Conservation (phyloP, 2,329 filamentous ascomycete species). For the Eurotiales sp. region DNA sequence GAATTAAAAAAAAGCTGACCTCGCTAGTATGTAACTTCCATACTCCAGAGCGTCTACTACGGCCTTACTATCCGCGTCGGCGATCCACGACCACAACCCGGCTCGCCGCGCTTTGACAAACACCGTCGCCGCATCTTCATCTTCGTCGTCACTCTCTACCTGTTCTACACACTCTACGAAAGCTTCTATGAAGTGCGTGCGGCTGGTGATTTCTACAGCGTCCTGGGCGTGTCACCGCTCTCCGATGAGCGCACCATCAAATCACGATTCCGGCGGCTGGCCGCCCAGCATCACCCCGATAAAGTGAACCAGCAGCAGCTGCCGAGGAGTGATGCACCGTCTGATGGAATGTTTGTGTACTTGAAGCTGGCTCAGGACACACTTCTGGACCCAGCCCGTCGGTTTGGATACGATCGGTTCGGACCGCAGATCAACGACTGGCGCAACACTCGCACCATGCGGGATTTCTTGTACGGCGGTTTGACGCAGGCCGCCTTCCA, state of each 20-base stretch:
- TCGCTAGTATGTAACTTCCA: conserved; percentile 69
- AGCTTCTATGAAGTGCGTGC: conserved; percentile 74
- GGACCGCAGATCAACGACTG: conserved; percentile 68
- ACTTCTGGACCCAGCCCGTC: conserved; percentile 67
- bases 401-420: conserved; percentile 88
- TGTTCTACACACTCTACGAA: conserved; percentile 89
- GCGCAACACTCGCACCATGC: conserved; percentile 54
- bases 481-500: conserved; percentile 44
- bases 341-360: conserved; percentile 66
- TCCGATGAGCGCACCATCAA: conserved; percentile 76
- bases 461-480: conserved; percentile 69
- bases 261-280: conserved; percentile 75
- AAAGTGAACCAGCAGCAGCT: conserved; percentile 50
- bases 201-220: conserved; percentile 72
- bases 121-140: conserved; percentile 83
- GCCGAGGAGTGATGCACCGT: conserved; percentile 25
- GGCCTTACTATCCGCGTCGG: conserved; percentile 84
- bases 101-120: conserved; percentile 62
- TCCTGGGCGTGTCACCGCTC: conserved; percentile 65
- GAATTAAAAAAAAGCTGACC: neutral
- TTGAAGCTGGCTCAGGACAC: conserved; percentile 81
- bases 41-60: conserved; percentile 80
- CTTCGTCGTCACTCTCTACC: conserved; percentile 76
- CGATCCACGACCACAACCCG: conserved; percentile 68
- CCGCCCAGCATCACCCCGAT: conserved; percentile 72